Base-by-base conservation (phyloP, 768 basidiomycete genomes). In the Hericium coralloides region DNA sequence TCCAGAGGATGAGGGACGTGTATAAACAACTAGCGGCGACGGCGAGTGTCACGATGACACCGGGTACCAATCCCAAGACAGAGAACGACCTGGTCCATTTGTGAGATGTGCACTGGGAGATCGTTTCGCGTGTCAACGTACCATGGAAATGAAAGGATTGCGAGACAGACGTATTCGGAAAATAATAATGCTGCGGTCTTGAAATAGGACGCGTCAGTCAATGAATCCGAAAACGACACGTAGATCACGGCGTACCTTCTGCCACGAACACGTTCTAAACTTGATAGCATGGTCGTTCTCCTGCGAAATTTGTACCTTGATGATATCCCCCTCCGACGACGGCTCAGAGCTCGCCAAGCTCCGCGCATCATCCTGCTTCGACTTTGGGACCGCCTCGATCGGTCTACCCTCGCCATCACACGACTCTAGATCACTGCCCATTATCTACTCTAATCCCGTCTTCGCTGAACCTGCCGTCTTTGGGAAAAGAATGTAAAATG, bases 1-100 rank as follows among this genome's bases (percentile, higher is more conserved):
- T 68, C 76, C 79, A 76, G 25, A 77, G 71, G 43, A 76, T 63
- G 48, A 78, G 72, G 17, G 75, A 77, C 1, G 79, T 81, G 63
- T 81, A 78, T 25, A 73, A 69, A 15, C 71, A 70, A 20, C 65
- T 68, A 9, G 65, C 67, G 8, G 76, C 75, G 20, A 75, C 72
- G 4, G 69, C 67, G 8, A 76, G 54, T 0, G 75, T 76, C 4
- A 76, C 70, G 36, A 78, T 63, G 23, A 76, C 64, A 0, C 74
- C 75, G 15, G 76, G 76, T 6, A 74, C 74, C 56, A 78, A 53
- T 5, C 75, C 76, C 25, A 76, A 72, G 4, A 77, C 70, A 10
- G 76, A 76, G 61, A 68, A 76, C 17, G 75, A 75, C 74, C 72
- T 73, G 56, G 4, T 22, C 6, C 18, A 15, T 20, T 12, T 12